These are phyloP conservation scores for Mesembryanthemum crystallinum DNA, from an alignment of 148 eudicot genomes.

Conservation along the genomic window DNA sequence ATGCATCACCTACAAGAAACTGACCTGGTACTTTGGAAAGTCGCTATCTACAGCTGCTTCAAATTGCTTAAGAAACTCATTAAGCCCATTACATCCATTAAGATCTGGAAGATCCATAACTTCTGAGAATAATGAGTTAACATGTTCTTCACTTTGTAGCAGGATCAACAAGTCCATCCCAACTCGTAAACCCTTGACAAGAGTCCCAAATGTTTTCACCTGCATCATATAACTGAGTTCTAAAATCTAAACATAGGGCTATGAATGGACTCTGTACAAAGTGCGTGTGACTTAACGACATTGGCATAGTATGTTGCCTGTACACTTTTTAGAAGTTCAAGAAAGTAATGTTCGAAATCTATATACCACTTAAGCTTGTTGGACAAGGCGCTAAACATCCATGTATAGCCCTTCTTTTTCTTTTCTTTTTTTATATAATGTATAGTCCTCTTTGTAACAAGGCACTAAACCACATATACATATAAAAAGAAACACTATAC, in stretches of 20 bases:
- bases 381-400: background rate
- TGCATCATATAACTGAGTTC: slow-evolving; percentile 28
- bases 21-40: slow-evolving; percentile 88
- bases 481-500: background rate
- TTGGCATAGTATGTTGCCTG: background rate
- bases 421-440: too few species aligned
- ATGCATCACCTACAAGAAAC: slow-evolving; percentile 16
- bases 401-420: too few species aligned
- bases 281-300: background rate
- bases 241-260: slow-evolving; percentile 9
- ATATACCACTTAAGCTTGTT: background rate
- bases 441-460: background rate
- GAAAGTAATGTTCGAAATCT: too few species aligned
- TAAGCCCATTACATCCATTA: slow-evolving; percentile 58
- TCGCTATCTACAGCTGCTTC: slow-evolving; percentile 96
- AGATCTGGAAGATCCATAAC: slow-evolving; percentile 64
- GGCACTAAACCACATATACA: background rate
- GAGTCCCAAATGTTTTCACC: slow-evolving; percentile 83
- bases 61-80: slow-evolving; percentile 73
- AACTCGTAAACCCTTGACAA: slow-evolving; percentile 76
- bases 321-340: background rate
- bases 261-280: background rate
- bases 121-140: slow-evolving; percentile 45
- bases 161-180: slow-evolving; percentile 60
- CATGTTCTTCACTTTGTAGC: slow-evolving; percentile 46